Conservation (phyloP, 371 early-diverging fungal species). For the Nematocida sp. region DNA sequence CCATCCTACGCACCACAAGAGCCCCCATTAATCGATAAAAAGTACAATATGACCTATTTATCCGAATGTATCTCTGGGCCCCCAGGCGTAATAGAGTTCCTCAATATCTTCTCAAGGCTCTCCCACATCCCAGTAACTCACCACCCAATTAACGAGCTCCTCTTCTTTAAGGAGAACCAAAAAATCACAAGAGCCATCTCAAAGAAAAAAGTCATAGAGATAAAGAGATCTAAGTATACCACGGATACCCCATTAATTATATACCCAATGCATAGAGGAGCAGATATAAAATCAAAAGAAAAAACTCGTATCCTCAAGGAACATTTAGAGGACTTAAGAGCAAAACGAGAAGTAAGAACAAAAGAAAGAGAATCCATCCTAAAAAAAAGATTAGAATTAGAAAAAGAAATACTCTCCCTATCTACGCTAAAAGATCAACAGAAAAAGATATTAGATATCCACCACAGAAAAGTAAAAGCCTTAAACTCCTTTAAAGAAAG, state of each 20-base stretch:
- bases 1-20: neutral
- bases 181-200: conserved; percentile 58
- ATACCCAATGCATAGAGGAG: conserved; percentile 43
- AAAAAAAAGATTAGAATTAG: conserved; percentile 23
- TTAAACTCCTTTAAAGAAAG: conserved; percentile 18
- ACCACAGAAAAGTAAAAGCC: conserved; percentile 17
- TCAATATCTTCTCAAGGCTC: conserved; percentile 59
- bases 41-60: conserved; percentile 61
- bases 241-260: conserved; percentile 45
- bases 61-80: conserved; percentile 64
- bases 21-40: conserved; percentile 27
- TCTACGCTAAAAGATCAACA: conserved; percentile 18
- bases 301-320: conserved; percentile 34
- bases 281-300: conserved; percentile 39
- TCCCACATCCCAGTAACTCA: conserved; percentile 63
- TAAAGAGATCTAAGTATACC: conserved; percentile 64
- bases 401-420: no score
- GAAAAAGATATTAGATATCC: neutral
- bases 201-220: conserved; percentile 60
- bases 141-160: conserved; percentile 42
- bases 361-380: conserved; percentile 35
- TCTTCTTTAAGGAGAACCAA: conserved; percentile 57
- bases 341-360: conserved; percentile 47
- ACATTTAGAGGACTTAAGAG: conserved; percentile 33
- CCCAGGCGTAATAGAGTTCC: conserved; percentile 56